Evolutionary conservation across 2,329 filamentous ascomycete species (phyloP), one percentile per base, ranked within the genome.

Genomic region (Aspergillus sp.): DNA sequence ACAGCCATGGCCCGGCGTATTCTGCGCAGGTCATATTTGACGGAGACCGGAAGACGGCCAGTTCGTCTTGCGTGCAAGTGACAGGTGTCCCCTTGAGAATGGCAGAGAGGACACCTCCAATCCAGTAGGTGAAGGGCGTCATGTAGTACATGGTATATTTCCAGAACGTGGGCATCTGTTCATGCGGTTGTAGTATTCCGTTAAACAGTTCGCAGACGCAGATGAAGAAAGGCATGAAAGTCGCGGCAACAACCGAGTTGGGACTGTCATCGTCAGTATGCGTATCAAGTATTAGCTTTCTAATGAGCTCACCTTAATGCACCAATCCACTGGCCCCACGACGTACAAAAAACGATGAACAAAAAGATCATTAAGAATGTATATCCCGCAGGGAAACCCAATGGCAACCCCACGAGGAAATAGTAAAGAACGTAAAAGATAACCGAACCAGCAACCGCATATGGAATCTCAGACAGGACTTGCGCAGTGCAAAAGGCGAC

Each of bases 201-300:
- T 88, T 94, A 79, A 94, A 93, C 17, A 94, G 78, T 4, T 86
- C 80, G 60, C 93, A 91, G 57, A 85, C 82, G 65, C 91, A 87
- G 69, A 90, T 85, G 65, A 93, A 75, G 69, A 90, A 87, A 1
- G 89, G 88, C 62, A 93, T 89, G 49, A 88, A 78, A 52, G 91
- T 82, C 10, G 85, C 82, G 0, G 86, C 84, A 55, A 93, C 85
- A 68, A 89, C 88, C 0, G 86, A 81, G 12, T 67, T 63, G 22
- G 60, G 53, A 33, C 63, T 66, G 17, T 22, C 2, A 25, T 20
- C 7, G 3, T 45, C 7, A 45, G 43, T 10, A 19, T 9, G 9
- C 10, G 1, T 25, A 13, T 17, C 30, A 15, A 7, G 4, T 17
- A 4, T 9, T 23, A 9, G 25, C 5, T 7, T 4, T n/a, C 23